Evolutionary conservation across 768 basidiomycete genomes (phyloP).

Genomic region (Sporobolomyces phaffii): DNA sequence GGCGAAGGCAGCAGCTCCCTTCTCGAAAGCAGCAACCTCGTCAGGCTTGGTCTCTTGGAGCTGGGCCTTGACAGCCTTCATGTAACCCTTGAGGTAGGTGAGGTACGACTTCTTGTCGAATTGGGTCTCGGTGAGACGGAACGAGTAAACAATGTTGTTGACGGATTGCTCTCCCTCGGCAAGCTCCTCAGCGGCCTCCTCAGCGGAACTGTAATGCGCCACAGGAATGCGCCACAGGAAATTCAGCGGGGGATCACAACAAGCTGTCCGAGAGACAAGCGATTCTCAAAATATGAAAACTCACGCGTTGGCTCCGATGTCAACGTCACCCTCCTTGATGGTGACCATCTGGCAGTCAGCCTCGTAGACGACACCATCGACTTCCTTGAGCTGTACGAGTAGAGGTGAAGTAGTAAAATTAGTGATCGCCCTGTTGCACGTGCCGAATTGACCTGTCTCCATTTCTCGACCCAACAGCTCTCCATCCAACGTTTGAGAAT

Average conservation of each 20-base stretch:
- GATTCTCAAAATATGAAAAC: too few species aligned
- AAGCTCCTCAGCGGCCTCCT: slow-evolving; percentile 72
- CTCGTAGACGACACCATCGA: slow-evolving; percentile 73
- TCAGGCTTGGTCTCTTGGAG: slow-evolving; percentile 57
- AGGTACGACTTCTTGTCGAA: slow-evolving; percentile 80
- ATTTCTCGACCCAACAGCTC: too few species aligned
- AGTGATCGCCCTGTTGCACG: not conserved
- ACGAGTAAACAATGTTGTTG: slow-evolving; percentile 87
- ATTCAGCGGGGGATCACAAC: too few species aligned
- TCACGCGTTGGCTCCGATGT: too few species aligned
- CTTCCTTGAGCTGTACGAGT: slow-evolving; percentile 50
- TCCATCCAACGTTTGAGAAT: too few species aligned
- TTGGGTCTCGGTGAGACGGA: slow-evolving; percentile 70
- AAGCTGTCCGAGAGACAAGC: too few species aligned
- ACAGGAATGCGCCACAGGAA: too few species aligned
- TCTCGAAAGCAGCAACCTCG: slow-evolving; percentile 70
- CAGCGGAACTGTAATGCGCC: slow-evolving; percentile 63
- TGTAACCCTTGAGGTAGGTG: slow-evolving; percentile 62
- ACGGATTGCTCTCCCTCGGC: slow-evolving; percentile 70
- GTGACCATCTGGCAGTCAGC: slow-evolving; percentile 41
- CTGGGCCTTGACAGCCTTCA: slow-evolving; percentile 77
- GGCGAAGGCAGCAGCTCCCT: slow-evolving; percentile 64
- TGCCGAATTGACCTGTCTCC: too few species aligned
- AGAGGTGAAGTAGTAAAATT: not conserved
- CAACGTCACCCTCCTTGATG: slow-evolving; percentile 14